phyloP scores from a whole-genome alignment of 148 eudicot species.

The Fallopia convolvulus region DNA sequence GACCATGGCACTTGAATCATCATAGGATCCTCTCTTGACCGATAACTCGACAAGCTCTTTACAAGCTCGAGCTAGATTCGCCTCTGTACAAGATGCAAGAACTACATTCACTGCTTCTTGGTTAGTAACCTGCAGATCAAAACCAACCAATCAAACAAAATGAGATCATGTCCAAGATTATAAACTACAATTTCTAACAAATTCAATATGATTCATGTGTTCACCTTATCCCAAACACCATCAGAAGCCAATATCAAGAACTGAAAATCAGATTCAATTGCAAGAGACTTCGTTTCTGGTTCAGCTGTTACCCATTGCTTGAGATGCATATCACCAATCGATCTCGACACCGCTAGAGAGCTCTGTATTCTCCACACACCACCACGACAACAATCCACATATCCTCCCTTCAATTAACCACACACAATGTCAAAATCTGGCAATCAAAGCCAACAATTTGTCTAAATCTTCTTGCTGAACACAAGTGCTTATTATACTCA shows the following conservation, averaged over 20 bases:
- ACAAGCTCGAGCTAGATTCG: constrained; percentile 35
- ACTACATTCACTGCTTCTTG: constrained; percentile 61
- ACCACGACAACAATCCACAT: constrained; percentile 31
- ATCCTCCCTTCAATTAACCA: constrained; percentile 49
- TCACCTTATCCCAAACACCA: constrained; percentile 59
- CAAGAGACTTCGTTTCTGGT: constrained; percentile 35
- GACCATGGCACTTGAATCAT: constrained; percentile 51
- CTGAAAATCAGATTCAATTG: constrained; percentile 27
- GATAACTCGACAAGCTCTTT: constrained; percentile 48
- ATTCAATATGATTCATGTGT: not conserved
- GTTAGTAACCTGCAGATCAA: constrained; percentile 37
- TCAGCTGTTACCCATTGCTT: constrained; percentile 57
- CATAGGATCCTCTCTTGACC: constrained; percentile 39
- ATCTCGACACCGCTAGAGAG: constrained; percentile 61
- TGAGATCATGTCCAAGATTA: not conserved
- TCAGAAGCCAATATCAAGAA: constrained; percentile 50
- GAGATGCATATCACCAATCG: constrained; percentile 53
- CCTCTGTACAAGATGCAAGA: constrained; percentile 21
- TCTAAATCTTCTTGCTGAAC: not conserved
- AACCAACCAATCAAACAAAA: not conserved
- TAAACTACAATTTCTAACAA: not conserved
- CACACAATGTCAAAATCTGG: not conserved
- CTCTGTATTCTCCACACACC: constrained; percentile 63
- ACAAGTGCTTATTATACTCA: constrained; percentile 16
- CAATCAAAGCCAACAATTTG: no score